Percentiles rank a stretch among this genome's conserved stretches.
Conservation (phyloP, 805 yeast genomes). For the Komagataella kurtzmanii region DNA sequence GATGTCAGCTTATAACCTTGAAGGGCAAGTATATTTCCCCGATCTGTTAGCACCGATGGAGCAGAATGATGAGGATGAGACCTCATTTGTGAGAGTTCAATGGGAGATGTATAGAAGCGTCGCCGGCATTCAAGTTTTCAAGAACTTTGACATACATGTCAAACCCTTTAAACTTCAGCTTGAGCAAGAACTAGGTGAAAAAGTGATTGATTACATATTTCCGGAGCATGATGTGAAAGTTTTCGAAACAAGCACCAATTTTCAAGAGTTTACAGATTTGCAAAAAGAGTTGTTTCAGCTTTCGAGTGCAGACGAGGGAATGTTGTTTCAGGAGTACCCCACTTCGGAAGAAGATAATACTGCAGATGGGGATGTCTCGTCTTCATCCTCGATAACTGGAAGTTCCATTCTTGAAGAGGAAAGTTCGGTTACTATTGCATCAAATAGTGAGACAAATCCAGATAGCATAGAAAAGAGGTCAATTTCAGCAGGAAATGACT, state of each 20-base stretch:
- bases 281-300: neutral
- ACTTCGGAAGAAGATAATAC: neutral
- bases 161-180: slow-evolving; percentile 60
- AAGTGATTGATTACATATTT: slow-evolving; percentile 55
- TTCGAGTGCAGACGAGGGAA: neutral
- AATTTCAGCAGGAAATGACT: slow-evolving; percentile 1
- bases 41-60: slow-evolving; percentile 32
- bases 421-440: neutral
- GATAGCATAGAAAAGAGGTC: slow-evolving; percentile 2
- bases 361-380: neutral
- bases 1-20: slow-evolving; percentile 60
- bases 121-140: slow-evolving; percentile 83
- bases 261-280: neutral
- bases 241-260: neutral
- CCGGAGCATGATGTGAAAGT: slow-evolving; percentile 22
- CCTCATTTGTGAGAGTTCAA: slow-evolving; percentile 25
- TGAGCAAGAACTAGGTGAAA: slow-evolving; percentile 57
- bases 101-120: slow-evolving; percentile 84
- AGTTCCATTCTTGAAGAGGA: neutral
- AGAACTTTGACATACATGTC: slow-evolving; percentile 42
- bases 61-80: slow-evolving; percentile 8
- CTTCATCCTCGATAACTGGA: neutral
- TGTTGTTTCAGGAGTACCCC: neutral
- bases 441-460: neutral
- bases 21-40: slow-evolving; percentile 44